Evolutionary conservation across 164 flowering plant genomes (phyloP).

Genomic region (Annona cherimola): DNA sequence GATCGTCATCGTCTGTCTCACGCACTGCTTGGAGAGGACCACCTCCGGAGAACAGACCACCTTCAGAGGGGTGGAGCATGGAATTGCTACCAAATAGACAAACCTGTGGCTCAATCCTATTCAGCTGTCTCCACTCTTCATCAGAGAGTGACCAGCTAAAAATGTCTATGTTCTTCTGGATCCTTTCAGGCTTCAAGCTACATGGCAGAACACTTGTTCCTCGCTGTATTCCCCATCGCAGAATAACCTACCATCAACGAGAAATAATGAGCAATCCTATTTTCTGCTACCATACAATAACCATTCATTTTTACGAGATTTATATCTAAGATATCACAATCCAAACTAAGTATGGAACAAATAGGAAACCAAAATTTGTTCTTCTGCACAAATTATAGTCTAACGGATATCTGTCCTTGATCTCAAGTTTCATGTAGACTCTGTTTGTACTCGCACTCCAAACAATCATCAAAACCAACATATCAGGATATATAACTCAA

Average conservation of each 20-base stretch:
- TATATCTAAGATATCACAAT: background rate
- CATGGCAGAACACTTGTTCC: constrained; percentile 72
- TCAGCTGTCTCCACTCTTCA: constrained; percentile 46
- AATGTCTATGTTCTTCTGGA: constrained; percentile 49
- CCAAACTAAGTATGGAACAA: background rate
- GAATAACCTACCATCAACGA: constrained; percentile 34
- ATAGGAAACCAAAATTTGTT: background rate
- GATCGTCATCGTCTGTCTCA: constrained; percentile 61
- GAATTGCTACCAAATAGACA: constrained; percentile 52
- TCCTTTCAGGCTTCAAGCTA: constrained; percentile 54
- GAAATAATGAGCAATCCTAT: background rate
- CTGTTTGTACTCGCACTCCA: too few species aligned
- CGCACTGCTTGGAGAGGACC: constrained; percentile 62
- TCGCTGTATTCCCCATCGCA: constrained; percentile 70
- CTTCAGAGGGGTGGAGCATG: constrained; percentile 23
- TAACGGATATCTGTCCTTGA: too few species aligned
- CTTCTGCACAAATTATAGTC: background rate
- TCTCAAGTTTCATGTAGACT: too few species aligned
- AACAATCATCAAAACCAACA: too few species aligned
- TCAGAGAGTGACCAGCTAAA: constrained; percentile 62
- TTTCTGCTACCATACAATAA: background rate
- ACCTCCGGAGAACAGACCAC: constrained; percentile 33
- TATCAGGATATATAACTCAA: too few species aligned
- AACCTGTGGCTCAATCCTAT: constrained; percentile 58
- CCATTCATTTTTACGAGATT: background rate